Evolutionary conservation across 495 filamentous ascomycete species (phyloP).

Genomic region (Tirmania nivea): DNA sequence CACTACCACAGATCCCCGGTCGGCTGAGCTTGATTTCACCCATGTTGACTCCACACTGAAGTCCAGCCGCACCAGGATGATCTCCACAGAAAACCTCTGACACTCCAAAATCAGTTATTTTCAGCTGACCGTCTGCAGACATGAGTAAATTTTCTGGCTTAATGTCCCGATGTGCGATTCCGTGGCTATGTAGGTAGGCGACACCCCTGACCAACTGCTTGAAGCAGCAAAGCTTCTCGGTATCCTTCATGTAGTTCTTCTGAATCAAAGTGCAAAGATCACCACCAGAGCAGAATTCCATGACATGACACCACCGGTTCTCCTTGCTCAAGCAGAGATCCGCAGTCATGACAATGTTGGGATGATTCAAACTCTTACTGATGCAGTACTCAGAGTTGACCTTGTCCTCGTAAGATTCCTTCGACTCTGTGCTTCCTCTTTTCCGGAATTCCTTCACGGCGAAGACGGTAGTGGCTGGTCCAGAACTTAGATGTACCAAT

Average conservation of each 20-base stretch:
- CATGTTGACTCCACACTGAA: constrained; percentile 45
- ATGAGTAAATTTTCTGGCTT: constrained; percentile 62
- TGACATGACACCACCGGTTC: constrained; percentile 54
- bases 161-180: constrained; percentile 63
- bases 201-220: constrained; percentile 56
- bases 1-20: constrained; percentile 52
- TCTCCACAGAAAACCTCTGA: constrained; percentile 54
- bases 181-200: constrained; percentile 44
- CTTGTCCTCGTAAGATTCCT: constrained; percentile 50
- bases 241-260: constrained; percentile 35
- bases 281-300: constrained; percentile 60
- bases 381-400: constrained; percentile 64
- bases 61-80: constrained; percentile 46
- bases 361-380: constrained; percentile 52
- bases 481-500: constrained; percentile 38
- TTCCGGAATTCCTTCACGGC: constrained; percentile 67
- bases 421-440: constrained; percentile 33
- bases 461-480: constrained; percentile 28
- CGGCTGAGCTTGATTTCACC: constrained; percentile 40
- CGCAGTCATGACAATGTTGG: constrained; percentile 55
- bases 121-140: constrained; percentile 43
- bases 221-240: constrained; percentile 50
- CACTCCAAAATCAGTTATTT: constrained; percentile 65
- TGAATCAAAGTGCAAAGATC: constrained; percentile 49
- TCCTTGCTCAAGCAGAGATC: constrained; percentile 43